phyloP scores from a whole-genome alignment of 2,329 filamentous ascomycete genomes.

The Claviceps quebecensis region DNA sequence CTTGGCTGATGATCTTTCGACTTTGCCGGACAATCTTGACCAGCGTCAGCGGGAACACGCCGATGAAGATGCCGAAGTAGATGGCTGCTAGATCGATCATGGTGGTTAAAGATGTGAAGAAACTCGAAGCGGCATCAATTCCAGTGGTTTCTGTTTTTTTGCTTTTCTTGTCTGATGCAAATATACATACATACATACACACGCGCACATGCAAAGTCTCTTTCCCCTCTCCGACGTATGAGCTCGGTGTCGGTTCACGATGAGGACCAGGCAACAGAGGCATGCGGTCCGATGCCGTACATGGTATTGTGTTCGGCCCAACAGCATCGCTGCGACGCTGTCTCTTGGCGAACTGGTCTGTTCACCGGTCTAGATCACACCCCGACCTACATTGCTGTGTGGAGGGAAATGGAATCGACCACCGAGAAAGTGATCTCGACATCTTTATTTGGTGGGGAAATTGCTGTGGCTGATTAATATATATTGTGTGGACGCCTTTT shows the following conservation, averaged over 20 bases:
- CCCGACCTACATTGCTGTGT: too few relatives aligned
- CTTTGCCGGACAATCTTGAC: slow-evolving; percentile 12
- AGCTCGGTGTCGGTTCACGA: too few relatives aligned
- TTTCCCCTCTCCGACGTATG: too few relatives aligned
- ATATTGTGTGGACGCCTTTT: neutral
- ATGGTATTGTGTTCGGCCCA: too few relatives aligned
- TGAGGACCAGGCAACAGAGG: too few relatives aligned
- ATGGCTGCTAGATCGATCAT: slow-evolving; percentile 11
- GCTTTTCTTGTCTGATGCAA: neutral
- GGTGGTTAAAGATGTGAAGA: neutral
- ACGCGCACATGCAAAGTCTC: too few relatives aligned
- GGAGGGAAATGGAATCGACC: too few relatives aligned
- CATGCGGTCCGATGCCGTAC: too few relatives aligned
- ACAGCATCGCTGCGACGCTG: too few relatives aligned
- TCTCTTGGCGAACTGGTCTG: too few relatives aligned
- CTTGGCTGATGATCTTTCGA: slow-evolving; percentile 8
- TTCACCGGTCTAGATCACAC: too few relatives aligned
- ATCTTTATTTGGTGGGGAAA: neutral
- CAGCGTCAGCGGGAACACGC: slow-evolving; percentile 14
- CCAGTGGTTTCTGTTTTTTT: neutral
- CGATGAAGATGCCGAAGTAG: slow-evolving; percentile 14
- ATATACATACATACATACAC: too few relatives aligned
- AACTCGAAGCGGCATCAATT: neutral
- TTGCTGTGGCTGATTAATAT: neutral
- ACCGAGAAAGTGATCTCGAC: neutral